A percentile compares a stretch with the other conserved stretches of the same genome.
Conservation (phyloP, 1,284 basidiomycete genomes). For the Irpex sp. region DNA sequence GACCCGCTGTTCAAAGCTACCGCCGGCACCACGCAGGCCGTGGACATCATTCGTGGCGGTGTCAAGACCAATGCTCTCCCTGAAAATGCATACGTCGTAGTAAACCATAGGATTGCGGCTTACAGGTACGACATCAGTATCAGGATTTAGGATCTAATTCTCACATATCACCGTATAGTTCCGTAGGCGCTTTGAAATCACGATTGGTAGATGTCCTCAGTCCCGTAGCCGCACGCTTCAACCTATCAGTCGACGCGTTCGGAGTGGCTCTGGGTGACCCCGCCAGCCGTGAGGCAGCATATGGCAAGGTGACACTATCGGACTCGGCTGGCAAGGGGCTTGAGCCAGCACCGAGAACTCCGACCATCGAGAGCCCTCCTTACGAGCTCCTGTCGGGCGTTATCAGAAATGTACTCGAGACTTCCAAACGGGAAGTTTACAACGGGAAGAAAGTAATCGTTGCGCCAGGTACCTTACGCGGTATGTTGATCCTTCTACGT, state of each 20-base stretch:
- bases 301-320: constrained; percentile 29
- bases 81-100: constrained; percentile 45
- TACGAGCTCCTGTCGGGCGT: constrained; percentile 49
- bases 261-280: constrained; percentile 24
- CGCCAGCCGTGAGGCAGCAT: constrained; percentile 8
- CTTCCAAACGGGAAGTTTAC: constrained; percentile 29
- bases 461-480: constrained; percentile 14
- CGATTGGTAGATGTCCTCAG: constrained; percentile 38
- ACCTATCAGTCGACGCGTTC: constrained; percentile 55
- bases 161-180: constrained; percentile 28
- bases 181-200: constrained; percentile 37
- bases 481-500: neutral
- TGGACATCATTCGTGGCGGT: constrained; percentile 64
- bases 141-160: constrained; percentile 20
- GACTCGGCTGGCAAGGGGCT: constrained; percentile 41
- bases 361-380: constrained; percentile 39
- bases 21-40: constrained; percentile 67
- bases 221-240: constrained; percentile 40
- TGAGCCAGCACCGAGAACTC: constrained; percentile 53
- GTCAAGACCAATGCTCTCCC: constrained; percentile 60
- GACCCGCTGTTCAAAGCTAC: constrained; percentile 31
- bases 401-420: constrained; percentile 37
- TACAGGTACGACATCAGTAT: constrained; percentile 28
- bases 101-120: constrained; percentile 52
- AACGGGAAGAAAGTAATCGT: constrained; percentile 25